Base-by-base conservation (phyloP, 371 early-diverging fungal genomes). In the Mucor lusitanicus region DNA sequence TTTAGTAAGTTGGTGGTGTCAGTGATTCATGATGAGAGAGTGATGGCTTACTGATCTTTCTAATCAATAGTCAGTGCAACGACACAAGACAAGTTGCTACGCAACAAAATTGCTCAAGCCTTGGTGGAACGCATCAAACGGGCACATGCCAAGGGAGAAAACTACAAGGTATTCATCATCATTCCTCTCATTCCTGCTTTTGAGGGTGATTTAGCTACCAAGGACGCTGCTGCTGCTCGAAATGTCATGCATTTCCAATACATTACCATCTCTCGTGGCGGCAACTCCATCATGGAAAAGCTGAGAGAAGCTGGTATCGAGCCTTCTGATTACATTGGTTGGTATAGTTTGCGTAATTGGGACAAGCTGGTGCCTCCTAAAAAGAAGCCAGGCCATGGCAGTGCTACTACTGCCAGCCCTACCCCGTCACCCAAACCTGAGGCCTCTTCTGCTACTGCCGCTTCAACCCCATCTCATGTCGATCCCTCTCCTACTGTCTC, bases 161-260 rank as follows among this genome's bases (percentile, higher is more conserved):
- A 87, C 60, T 96, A 94, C 85, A 85, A 88, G 27, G 92, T 94
- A 6, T 91, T 91, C 69, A 88, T 98, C 35, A 66, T 96, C 3
- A 92, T 97, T 76, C 98, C 98, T 2, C 79, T 96, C 48, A 85
- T 95, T 70, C 98, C 98, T 3, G 96, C 94, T 11, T 97, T 97
- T 72, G 92, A 93, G 67, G 92, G 90, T 50, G 95, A 93, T 65
- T 76, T 97, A 57, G 84, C 85, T 32, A 86, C 91, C 0, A 85
- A 84, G 7, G 90, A 89, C 21, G 93, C 94, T 0, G 87, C 87
- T 11, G 90, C 93, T 15, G 82, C 91, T 58, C 78, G 82, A 61
- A 72, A 68, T 54, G 91, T 96, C 7, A 90, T 95, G 90, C 89
- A 93, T 69, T 91, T 90, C 72, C 95, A 95, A 77, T 92, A 91